These are phyloP conservation scores for Lichtheimia ornata DNA, from an alignment of 371 early-diverging fungal species.

Conservation along the genomic window DNA sequence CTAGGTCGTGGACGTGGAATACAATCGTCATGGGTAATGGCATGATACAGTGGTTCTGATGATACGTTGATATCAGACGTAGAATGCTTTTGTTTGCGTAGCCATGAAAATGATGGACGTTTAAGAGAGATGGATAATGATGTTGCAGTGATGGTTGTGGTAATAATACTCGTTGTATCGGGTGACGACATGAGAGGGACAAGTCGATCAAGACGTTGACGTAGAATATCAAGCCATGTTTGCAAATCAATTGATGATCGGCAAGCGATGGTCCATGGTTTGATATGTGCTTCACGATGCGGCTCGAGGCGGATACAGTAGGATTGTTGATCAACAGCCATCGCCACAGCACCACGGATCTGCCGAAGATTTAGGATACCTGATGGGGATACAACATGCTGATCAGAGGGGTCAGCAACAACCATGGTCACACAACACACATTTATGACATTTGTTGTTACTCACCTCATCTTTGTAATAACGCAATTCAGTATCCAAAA, in stretches of 20 bases:
- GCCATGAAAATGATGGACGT: neutral
- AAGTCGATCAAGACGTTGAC: neutral
- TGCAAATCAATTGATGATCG: slow-evolving; percentile 27
- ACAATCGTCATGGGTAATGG: neutral
- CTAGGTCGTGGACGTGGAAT: slow-evolving; percentile 5
- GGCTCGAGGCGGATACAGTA: slow-evolving; percentile 31
- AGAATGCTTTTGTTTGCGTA: neutral
- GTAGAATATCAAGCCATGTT: slow-evolving; percentile 15
- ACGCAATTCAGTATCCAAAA: slow-evolving; percentile 38
- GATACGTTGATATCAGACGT: neutral
- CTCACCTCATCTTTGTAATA: slow-evolving; percentile 36
- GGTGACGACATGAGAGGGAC: neutral
- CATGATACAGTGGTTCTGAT: slow-evolving; percentile 1
- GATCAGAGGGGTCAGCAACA: neutral
- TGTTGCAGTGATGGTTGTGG: too few relatives aligned
- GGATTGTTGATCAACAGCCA: slow-evolving; percentile 4
- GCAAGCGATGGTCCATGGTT: slow-evolving; percentile 33
- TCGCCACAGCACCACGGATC: neutral
- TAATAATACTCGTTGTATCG: too few relatives aligned
- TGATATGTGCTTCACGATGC: slow-evolving; percentile 6
- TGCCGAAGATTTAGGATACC: neutral
- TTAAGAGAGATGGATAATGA: neutral
- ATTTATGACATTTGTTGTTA: neutral
- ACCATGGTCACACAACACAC: too few relatives aligned
- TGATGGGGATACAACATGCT: slow-evolving; percentile 6